phyloP scores from a whole-genome alignment of 1,139 yeast species.

The Nakaseomyces glabratus region DNA sequence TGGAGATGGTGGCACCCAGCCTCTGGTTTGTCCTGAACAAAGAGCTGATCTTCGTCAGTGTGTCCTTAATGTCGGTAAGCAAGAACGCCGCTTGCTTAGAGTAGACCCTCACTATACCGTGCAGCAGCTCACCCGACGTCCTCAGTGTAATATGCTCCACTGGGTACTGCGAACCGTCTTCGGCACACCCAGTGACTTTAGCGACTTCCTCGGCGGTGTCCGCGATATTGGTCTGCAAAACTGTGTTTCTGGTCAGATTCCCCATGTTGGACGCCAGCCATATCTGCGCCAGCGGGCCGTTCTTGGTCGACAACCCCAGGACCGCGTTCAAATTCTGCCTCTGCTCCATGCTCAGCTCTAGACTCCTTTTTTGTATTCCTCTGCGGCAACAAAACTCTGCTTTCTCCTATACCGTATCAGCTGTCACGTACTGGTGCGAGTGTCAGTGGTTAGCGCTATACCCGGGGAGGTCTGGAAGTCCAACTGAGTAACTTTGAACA shows the following conservation, averaged over 20 bases:
- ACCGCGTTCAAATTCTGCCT: conserved; percentile 9
- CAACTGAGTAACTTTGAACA: too few relatives aligned
- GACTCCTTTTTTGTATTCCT: too few relatives aligned
- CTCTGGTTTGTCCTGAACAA: conserved; percentile 47
- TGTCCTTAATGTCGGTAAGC: conserved; percentile 76
- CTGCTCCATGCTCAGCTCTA: not conserved
- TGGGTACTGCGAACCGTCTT: conserved; percentile 12
- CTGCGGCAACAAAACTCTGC: too few relatives aligned
- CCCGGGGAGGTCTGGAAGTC: too few relatives aligned
- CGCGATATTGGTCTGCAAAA: conserved; percentile 61
- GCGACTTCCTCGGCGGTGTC: conserved; percentile 55
- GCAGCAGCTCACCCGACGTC: conserved; percentile 76
- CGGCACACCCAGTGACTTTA: conserved; percentile 28
- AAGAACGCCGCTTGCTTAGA: conserved; percentile 79
- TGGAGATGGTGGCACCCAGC: conserved; percentile 33
- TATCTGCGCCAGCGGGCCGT: conserved; percentile 81
- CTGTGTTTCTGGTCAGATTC: conserved; percentile 67
- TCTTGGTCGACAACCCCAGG: conserved; percentile 36
- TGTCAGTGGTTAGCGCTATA: not conserved
- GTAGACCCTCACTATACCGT: conserved; percentile 84
- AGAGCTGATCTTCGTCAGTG: conserved; percentile 61
- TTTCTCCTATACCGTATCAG: too few relatives aligned
- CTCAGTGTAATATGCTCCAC: conserved; percentile 63
- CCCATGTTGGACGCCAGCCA: conserved; percentile 91
- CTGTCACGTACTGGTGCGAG: conserved; percentile 8